Conservation (phyloP, 164 flowering plant species). For the Umbilicus rupestris region DNA sequence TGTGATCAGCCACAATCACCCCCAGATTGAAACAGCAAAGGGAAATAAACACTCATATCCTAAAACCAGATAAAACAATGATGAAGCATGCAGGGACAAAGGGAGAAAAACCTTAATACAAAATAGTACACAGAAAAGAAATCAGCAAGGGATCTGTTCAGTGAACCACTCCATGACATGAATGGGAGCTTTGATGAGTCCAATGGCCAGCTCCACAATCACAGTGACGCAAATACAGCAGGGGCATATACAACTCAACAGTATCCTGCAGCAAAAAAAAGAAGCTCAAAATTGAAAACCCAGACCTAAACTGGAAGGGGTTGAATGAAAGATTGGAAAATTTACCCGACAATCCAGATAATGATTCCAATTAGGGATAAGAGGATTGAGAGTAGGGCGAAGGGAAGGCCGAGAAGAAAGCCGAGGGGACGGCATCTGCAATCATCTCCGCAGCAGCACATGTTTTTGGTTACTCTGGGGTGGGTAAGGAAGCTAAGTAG, state of each 20-base stretch:
- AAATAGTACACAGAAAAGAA: not conserved
- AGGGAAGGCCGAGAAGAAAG: constrained; percentile 62
- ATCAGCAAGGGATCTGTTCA: constrained; percentile 6
- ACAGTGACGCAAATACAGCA: constrained; percentile 6
- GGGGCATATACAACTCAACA: constrained; percentile 9
- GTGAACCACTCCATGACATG: constrained; percentile 10
- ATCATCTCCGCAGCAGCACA: constrained; percentile 29
- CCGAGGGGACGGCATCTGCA: constrained; percentile 58
- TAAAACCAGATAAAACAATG: too few species aligned
- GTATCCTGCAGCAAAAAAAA: not conserved
- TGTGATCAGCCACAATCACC: too few species aligned
- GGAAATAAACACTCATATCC: too few species aligned
- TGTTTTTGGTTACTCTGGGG: not conserved
- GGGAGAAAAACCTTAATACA: too few species aligned
- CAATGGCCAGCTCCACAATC: constrained; percentile 5
- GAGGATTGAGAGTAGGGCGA: constrained; percentile 48
- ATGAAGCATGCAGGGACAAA: too few species aligned
- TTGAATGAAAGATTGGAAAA: not conserved
- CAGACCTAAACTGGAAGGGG: too few species aligned
- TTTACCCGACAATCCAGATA: constrained; percentile 67
- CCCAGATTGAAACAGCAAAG: too few species aligned
- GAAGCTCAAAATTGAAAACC: too few species aligned
- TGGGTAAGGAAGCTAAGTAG: too few species aligned
- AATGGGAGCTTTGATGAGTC: constrained; percentile 9
- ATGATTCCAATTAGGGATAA: constrained; percentile 55